Evolutionary conservation across 495 filamentous ascomycete species (phyloP), one percentile per base, ranked within the genome.

Genomic region (Aspergillus biplanus): DNA sequence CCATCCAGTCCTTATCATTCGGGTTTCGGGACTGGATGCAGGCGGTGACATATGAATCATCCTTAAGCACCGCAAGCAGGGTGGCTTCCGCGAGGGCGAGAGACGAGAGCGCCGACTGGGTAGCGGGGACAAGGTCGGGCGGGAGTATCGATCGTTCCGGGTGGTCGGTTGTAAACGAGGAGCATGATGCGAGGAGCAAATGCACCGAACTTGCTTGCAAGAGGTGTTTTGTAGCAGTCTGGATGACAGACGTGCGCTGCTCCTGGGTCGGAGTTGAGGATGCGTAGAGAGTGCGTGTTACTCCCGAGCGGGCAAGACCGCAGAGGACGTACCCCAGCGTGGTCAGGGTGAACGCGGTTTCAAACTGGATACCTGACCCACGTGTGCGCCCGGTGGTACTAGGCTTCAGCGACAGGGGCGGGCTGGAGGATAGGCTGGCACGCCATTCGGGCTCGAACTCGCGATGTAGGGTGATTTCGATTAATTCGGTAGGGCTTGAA

Each of bases 1-100:
- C 90, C 92, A 97, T 96, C 93, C 93, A 97, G 66, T 96, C 92
- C 37, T 83, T 89, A 72, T 92, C 90, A 64, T 90, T 86, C 33
- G 87, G 83, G 67, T 95, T 93, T 35, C 91, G 83, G 52, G 86
- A 85, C 59, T 92, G 89, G 11, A 90, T 86, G 34, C 92, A 89
- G 13, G 85, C 84, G 3, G 87, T 86, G 1, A 95, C 87, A 67
- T 98, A 97, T 0, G 94, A 92, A 69, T 99, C 95, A 66, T 97
- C 93, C 68, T 97, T 97, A 33, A 94, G 74, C 1, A 97, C 92
- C 3, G 92, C 90, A 3, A 97, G 81, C 6, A 98, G 83, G 0
- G 93, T 97, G 0, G 95, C 94, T 72, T 97, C 92, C 0, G 92
- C 90, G 11, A 96, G 76, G 0, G 92, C 89, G 6, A 97, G 82